Conservation (phyloP, 2,329 filamentous ascomycete genomes). For the Fusarium odoratissimum region DNA sequence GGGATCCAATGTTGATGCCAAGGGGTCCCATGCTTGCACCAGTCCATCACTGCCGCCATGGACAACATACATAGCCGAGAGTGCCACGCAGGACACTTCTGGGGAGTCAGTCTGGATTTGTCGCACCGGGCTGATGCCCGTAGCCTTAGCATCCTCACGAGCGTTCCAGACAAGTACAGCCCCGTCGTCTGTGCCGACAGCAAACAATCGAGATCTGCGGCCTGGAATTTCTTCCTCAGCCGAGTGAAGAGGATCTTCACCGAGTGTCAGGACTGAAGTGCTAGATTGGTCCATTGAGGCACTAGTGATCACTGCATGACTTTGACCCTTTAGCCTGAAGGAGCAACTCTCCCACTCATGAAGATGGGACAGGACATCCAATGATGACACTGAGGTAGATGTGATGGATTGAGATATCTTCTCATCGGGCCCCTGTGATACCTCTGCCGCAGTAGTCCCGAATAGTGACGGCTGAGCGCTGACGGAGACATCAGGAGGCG, state of each 20-base stretch:
- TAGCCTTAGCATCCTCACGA: conserved; percentile 65
- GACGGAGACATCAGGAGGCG: conserved; percentile 3
- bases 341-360: conserved; percentile 49
- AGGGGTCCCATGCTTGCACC: conserved; percentile 96
- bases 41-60: conserved; percentile 95
- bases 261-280: conserved; percentile 75
- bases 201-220: conserved; percentile 82
- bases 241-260: conserved; percentile 77
- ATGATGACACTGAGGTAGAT: conserved; percentile 38
- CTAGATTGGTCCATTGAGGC: conserved; percentile 79
- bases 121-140: conserved; percentile 74
- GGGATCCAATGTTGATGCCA: conserved; percentile 81
- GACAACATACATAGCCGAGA: conserved; percentile 88
- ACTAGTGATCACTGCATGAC: conserved; percentile 72
- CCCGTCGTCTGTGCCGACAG: conserved; percentile 82
- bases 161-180: conserved; percentile 87
- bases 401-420: conserved; percentile 40
- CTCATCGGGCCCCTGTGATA: conserved; percentile 24
- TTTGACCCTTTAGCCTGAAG: conserved; percentile 66
- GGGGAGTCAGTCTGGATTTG: conserved; percentile 92
- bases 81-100: conserved; percentile 82
- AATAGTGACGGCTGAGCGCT: conserved; percentile 46
- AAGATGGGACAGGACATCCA: conserved; percentile 22
- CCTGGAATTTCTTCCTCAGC: conserved; percentile 78
- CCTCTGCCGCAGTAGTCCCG: conserved; percentile 33